Evolutionary conservation across 306 rosid genomes (phyloP).

Genomic region (Medicago ruthenica): DNA sequence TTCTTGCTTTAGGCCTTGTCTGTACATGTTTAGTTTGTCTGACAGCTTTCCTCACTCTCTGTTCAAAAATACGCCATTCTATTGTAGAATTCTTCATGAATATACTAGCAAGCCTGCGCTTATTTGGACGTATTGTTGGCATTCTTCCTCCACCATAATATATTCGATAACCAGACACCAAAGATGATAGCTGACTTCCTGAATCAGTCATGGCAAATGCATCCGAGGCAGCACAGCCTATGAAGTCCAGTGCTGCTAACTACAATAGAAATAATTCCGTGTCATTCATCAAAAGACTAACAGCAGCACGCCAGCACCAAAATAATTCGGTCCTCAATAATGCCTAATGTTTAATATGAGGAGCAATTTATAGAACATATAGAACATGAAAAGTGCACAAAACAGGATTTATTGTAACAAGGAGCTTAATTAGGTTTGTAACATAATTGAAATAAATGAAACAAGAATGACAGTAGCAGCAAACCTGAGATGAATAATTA

Average conservation of each 20-base stretch:
- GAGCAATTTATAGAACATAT: background rate
- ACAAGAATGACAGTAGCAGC: slow-evolving; percentile 36
- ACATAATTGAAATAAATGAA: slow-evolving; percentile 28
- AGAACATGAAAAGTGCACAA: background rate
- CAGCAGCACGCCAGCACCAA: slow-evolving; percentile 31
- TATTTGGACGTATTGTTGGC: slow-evolving; percentile 97
- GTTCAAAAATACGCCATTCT: slow-evolving; percentile 95
- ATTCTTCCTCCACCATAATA: slow-evolving; percentile 90
- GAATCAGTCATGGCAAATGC: slow-evolving; percentile 99
- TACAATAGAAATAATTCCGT: slow-evolving; percentile 42
- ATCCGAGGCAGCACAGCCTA: slow-evolving; percentile 91
- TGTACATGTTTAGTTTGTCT: slow-evolving; percentile 95
- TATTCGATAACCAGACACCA: slow-evolving; percentile 87
- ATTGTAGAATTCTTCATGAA: slow-evolving; percentile 78
- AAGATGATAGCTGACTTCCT: slow-evolving; percentile 94
- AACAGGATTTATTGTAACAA: slow-evolving; percentile 13
- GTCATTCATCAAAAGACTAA: slow-evolving; percentile 41
- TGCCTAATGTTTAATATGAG: slow-evolving; percentile 18
- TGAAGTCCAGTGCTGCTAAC: slow-evolving; percentile 97
- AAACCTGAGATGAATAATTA: slow-evolving; percentile 94
- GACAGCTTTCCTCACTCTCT: slow-evolving; percentile 91
- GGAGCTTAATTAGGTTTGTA: background rate
- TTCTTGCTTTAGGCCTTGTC: slow-evolving; percentile 90
- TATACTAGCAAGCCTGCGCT: slow-evolving; percentile 85
- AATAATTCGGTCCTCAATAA: slow-evolving; percentile 19